These are phyloP conservation scores for Phaeotremella fagi DNA, from an alignment of 768 basidiomycete species.

Conservation along the genomic window DNA sequence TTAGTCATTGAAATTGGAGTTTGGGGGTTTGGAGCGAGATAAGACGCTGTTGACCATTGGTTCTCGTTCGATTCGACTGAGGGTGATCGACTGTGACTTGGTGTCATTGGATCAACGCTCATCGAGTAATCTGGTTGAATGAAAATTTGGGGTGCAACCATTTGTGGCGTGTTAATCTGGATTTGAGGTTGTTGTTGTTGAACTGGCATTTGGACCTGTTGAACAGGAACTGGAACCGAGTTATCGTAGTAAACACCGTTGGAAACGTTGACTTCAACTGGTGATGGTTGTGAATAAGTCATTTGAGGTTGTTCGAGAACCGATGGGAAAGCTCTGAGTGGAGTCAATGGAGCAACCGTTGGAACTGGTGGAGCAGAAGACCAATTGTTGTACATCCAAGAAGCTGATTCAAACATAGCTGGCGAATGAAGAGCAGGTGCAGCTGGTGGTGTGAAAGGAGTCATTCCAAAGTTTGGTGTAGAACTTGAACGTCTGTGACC, in stretches of 20 bases:
- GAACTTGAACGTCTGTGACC: slow-evolving; percentile 32
- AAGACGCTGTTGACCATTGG: slow-evolving; percentile 7
- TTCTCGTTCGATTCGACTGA: slow-evolving; percentile 11
- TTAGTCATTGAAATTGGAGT: not conserved
- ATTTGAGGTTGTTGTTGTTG: slow-evolving; percentile 2
- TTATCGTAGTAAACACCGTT: too few relatives aligned
- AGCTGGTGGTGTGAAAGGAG: slow-evolving; percentile 25
- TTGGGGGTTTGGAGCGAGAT: slow-evolving; percentile 5
- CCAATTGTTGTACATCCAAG: slow-evolving; percentile 39
- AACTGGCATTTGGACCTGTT: too few relatives aligned
- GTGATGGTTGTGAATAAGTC: not conserved
- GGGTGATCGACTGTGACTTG: not conserved
- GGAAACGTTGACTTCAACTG: too few relatives aligned
- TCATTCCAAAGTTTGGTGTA: slow-evolving; percentile 19
- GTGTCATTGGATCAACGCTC: not conserved
- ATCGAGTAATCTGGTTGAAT: not conserved
- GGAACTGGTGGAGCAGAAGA: slow-evolving; percentile 4
- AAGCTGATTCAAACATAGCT: slow-evolving; percentile 33
- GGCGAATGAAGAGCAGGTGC: slow-evolving; percentile 33
- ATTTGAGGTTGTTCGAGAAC: slow-evolving; percentile 33
- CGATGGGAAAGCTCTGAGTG: slow-evolving; percentile 27
- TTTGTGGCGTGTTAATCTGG: slow-evolving; percentile 5
- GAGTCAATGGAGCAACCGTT: slow-evolving; percentile 4
- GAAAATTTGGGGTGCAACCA: not conserved
- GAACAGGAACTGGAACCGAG: too few relatives aligned